Base-by-base conservation (phyloP, 805 yeast genomes). In the Metschnikowia rubicola region DNA sequence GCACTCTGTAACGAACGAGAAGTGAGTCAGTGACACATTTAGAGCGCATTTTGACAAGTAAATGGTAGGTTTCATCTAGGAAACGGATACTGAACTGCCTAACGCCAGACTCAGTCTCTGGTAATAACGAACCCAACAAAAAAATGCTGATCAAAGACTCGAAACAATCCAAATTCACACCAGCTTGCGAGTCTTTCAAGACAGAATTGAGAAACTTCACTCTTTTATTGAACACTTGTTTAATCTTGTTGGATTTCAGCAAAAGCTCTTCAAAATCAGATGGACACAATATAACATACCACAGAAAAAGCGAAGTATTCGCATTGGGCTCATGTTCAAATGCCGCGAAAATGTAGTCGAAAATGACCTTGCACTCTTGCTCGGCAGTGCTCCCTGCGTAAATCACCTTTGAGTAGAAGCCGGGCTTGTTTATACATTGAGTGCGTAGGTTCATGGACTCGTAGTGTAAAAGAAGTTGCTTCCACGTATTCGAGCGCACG, bases 371-470 rank as follows among this genome's bases (percentile, higher is more conserved):
- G 47, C 66, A 61, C 15, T 51, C 51, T 2, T 43, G 38, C 37
- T 64, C 66, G 9, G 64, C 60, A 35, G 59, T 62, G 17, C 55
- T 45, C 10, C 52, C 56, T 3, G 61, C 52, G 39, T 58, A 53
- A 7, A 54, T 54, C 11, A 68, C 58, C 10, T 36, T 32, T 30
- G 59, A 48, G 54, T 68, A 71, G 52, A 70, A 74, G 10, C 56
- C 59, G 2, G 75, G 68, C 44, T 74, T 56, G 13, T 72, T 59
- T 39, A 68, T 63, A 37, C 65, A 56, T 55, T 71, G 75, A 44
- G 65, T 64, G 50, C 68, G 63, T 15, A 71, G 56, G 44, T 65
- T 59, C 39, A 53, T 53, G 7, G 70, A 53, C 42, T 59, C 61
- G 43, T 67, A 69, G 15, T 64, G 64, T 10, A 71, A 50, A 26